Conservation (phyloP, 2,329 filamentous ascomycete genomes). For the Xylariomycetidae sp. region DNA sequence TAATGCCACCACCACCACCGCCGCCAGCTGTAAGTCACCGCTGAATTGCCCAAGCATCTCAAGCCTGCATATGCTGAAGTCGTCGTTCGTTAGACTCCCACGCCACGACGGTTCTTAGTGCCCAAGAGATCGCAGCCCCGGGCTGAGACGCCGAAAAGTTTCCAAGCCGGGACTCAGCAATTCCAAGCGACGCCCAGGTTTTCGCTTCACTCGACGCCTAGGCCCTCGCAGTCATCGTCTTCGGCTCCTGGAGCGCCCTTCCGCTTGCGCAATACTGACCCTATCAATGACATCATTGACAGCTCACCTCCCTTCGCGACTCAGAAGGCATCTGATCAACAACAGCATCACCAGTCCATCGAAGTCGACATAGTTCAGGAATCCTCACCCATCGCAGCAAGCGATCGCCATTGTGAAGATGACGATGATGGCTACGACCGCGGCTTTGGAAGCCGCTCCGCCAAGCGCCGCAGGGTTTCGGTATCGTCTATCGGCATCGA, state of each 20-base stretch:
- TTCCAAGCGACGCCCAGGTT: slow-evolving; percentile 29
- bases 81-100: too few relatives aligned
- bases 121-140: slow-evolving; percentile 19
- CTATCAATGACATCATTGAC: slow-evolving; percentile 19
- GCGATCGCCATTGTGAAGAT: not conserved
- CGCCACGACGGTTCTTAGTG: slow-evolving; percentile 27
- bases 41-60: too few relatives aligned
- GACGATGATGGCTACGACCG: slow-evolving; percentile 3
- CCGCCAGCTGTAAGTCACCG: slow-evolving; percentile 18
- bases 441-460: too few relatives aligned
- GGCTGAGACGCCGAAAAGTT: slow-evolving; percentile 21
- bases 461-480: too few relatives aligned
- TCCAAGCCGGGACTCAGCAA: slow-evolving; percentile 21
- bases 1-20: too few relatives aligned
- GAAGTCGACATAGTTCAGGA: slow-evolving; percentile 13
- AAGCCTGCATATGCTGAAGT: too few relatives aligned
- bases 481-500: not conserved
- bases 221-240: slow-evolving; percentile 14
- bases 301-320: slow-evolving; percentile 21
- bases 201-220: slow-evolving; percentile 26
- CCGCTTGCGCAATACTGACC: slow-evolving; percentile 13
- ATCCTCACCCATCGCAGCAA: slow-evolving; percentile 14
- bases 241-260: slow-evolving; percentile 12
- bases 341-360: not conserved
- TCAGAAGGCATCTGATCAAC: slow-evolving; percentile 1